Percentiles rank a stretch among this genome's conserved stretches.
These are phyloP conservation scores for Babesia bigemina DNA, from an alignment of 169 alveolate species.

Conservation along the genomic window DNA sequence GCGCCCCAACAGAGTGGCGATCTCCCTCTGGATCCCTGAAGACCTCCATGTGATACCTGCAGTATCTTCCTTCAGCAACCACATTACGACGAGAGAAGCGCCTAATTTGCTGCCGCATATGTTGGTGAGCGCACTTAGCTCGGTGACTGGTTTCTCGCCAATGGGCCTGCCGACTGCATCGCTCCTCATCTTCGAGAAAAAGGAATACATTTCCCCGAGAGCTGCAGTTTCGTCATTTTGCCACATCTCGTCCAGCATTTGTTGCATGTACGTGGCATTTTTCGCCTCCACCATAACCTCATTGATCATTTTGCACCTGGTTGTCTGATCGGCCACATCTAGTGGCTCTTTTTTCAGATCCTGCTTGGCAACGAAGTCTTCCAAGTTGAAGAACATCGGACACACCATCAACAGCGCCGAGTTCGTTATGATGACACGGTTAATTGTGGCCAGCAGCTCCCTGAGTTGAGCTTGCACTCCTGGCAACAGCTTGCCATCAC, in stretches of 20 bases:
- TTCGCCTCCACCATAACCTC: slow-evolving; percentile 13
- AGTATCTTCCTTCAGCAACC: neutral
- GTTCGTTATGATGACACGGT: slow-evolving; percentile 22
- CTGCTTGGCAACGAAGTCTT: slow-evolving; percentile 31
- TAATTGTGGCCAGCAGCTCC: slow-evolving; percentile 5
- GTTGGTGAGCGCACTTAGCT: slow-evolving; percentile 23
- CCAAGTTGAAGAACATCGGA: slow-evolving; percentile 48
- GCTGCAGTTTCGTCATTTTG: slow-evolving; percentile 39
- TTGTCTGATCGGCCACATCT: slow-evolving; percentile 9
- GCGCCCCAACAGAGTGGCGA: slow-evolving; percentile 40
- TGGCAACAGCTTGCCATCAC: neutral
- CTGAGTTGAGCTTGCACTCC: slow-evolving; percentile 1
- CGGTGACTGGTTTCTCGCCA: slow-evolving; percentile 21
- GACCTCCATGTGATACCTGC: neutral
- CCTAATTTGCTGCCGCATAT: slow-evolving; percentile 1
- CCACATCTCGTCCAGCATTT: slow-evolving; percentile 30
- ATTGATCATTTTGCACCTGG: slow-evolving; percentile 25
- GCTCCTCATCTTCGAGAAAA: slow-evolving; percentile 12
- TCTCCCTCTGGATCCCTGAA: slow-evolving; percentile 51
- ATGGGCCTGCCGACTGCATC: slow-evolving; percentile 4
- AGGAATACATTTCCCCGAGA: neutral
- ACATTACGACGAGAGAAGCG: slow-evolving; percentile 1
- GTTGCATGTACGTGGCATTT: slow-evolving; percentile 29
- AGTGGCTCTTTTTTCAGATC: slow-evolving; percentile 47
- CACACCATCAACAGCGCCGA: slow-evolving; percentile 40